Evolutionary conservation across 1,284 basidiomycete genomes (phyloP).

Genomic region (Heterobasidion irregulare): DNA sequence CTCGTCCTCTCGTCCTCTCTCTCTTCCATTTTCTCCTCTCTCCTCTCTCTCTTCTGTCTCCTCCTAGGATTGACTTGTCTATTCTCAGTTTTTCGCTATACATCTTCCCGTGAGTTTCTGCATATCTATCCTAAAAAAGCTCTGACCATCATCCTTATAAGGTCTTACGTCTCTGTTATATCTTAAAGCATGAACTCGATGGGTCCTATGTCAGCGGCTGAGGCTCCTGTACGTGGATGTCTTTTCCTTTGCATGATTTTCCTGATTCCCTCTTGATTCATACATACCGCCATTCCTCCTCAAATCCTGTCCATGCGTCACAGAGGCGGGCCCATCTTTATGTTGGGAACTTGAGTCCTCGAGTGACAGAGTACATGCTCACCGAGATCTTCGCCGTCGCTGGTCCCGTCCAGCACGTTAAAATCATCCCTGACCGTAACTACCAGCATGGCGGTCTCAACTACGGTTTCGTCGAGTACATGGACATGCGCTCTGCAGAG

Average conservation of each 20-base stretch:
- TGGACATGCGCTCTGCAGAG: slow-evolving; percentile 95
- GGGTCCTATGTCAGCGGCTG: slow-evolving; percentile 54
- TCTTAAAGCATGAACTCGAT: slow-evolving; percentile 74
- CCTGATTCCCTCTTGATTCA: not conserved
- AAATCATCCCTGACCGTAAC: slow-evolving; percentile 98
- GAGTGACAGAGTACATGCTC: slow-evolving; percentile 92
- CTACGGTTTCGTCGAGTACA: slow-evolving; percentile 98
- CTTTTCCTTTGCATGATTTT: not conserved
- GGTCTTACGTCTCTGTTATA: slow-evolving; percentile 25
- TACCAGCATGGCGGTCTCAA: slow-evolving; percentile 96
- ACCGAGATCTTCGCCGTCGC: slow-evolving; percentile 95
- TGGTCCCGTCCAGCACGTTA: slow-evolving; percentile 92
- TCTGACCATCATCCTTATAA: slow-evolving; percentile 11
- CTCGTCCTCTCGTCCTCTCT: slow-evolving; percentile 19
- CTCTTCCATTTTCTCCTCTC: slow-evolving; percentile 33
- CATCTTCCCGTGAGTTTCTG: slow-evolving; percentile 32
- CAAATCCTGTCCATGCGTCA: not conserved
- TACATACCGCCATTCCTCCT: not conserved
- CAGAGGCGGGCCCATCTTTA: slow-evolving; percentile 91
- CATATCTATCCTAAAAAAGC: slow-evolving; percentile 21
- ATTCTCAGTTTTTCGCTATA: slow-evolving; percentile 16
- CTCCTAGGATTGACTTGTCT: slow-evolving; percentile 25
- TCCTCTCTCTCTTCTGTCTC: slow-evolving; percentile 29
- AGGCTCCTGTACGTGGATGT: slow-evolving; percentile 58
- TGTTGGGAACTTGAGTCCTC: slow-evolving; percentile 92